Evolutionary conservation across 805 yeast genomes (phyloP).

Genomic region (Ogataea methanolica): DNA sequence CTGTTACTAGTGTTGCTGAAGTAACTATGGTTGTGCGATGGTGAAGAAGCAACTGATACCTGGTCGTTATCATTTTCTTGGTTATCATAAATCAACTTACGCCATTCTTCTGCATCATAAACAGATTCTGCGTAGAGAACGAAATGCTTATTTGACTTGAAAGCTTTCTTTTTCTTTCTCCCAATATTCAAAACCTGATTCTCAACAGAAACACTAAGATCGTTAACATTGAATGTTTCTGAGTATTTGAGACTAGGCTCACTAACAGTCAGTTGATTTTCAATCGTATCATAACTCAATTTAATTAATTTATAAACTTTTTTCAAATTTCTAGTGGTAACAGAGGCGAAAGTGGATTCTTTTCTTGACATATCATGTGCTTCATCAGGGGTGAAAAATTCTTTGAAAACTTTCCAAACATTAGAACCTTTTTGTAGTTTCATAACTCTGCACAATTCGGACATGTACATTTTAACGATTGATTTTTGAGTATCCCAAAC

Average conservation of each 20-base stretch:
- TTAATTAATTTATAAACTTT: conserved; percentile 17
- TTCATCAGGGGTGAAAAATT: conserved; percentile 27
- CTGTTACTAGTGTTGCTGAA: neutral
- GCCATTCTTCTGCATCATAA: conserved; percentile 42
- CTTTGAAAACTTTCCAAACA: conserved; percentile 22
- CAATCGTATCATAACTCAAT: conserved; percentile 19
- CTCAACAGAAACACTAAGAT: conserved; percentile 18
- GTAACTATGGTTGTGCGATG: conserved; percentile 6
- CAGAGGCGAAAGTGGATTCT: conserved; percentile 24
- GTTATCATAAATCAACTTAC: conserved; percentile 10
- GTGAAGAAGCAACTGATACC: conserved; percentile 12
- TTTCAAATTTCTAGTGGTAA: conserved; percentile 20
- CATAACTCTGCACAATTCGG: conserved; percentile 24
- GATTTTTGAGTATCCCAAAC: conserved; percentile 31
- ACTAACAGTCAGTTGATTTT: conserved; percentile 15
- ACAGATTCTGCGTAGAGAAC: conserved; percentile 77
- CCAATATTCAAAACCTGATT: conserved; percentile 23
- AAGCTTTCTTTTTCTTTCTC: conserved; percentile 27
- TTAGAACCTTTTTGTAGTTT: conserved; percentile 15
- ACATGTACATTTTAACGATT: conserved; percentile 26
- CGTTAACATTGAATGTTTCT: conserved; percentile 21
- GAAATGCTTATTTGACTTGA: conserved; percentile 26
- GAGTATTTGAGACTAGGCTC: conserved; percentile 18
- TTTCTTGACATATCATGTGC: conserved; percentile 19
- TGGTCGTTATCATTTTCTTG: conserved; percentile 12